Conservation (phyloP, 257 asterid species). For the Eucommia ulmoides region DNA sequence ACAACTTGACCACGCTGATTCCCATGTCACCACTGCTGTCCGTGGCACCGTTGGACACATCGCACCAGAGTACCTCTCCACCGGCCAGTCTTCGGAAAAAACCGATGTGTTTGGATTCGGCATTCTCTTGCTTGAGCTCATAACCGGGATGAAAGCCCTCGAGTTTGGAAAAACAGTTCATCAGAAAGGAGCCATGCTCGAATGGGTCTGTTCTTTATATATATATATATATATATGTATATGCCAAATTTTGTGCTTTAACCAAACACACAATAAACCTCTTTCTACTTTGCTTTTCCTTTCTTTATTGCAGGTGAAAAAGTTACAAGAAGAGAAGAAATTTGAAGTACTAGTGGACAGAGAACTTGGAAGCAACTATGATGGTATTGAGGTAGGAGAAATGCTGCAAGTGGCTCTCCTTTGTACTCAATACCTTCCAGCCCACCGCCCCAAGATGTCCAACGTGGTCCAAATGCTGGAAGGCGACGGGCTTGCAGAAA, state of each 20-base stretch:
- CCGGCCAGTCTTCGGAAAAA: conserved; percentile 94
- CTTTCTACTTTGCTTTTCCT: not conserved
- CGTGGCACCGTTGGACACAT: conserved; percentile 97
- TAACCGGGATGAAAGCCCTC: conserved; percentile 88
- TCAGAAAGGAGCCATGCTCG: conserved; percentile 88
- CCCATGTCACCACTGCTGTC: conserved; percentile 95
- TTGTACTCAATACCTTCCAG: conserved; percentile 74
- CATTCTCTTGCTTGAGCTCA: conserved; percentile 76
- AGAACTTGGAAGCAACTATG: conserved; percentile 55
- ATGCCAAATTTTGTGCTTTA: too few species aligned
- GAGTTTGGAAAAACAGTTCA: conserved; percentile 71
- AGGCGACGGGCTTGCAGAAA: conserved; percentile 91
- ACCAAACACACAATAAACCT: too few species aligned
- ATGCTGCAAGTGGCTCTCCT: conserved; percentile 95
- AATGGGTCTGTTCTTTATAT: conserved; percentile 44
- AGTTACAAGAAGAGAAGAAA: conserved; percentile 60
- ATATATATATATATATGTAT: not conserved
- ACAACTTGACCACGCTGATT: conserved; percentile 82
- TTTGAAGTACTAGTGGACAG: conserved; percentile 54
- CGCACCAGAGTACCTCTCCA: conserved; percentile 91
- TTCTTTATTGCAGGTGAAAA: conserved; percentile 48
- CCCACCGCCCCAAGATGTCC: conserved; percentile 86
- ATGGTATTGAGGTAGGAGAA: conserved; percentile 70
- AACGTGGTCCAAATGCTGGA: conserved; percentile 90
- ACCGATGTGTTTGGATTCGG: conserved; percentile 97